Evolutionary conservation across 257 asterid genomes (phyloP).

Genomic region (Coffea canephora): DNA sequence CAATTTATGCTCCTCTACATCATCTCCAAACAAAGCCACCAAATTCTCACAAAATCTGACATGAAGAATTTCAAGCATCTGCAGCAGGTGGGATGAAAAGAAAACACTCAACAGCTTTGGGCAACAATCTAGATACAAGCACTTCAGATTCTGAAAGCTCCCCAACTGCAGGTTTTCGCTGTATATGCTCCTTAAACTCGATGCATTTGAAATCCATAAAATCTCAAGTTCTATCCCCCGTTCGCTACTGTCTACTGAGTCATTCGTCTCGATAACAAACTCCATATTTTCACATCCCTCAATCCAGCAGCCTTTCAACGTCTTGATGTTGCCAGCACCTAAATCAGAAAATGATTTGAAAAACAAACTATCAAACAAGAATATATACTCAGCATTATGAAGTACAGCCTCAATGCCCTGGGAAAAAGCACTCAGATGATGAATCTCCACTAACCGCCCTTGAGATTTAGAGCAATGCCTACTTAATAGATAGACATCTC

Average conservation of each 20-base stretch:
- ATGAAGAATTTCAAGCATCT: slow-evolving; percentile 2
- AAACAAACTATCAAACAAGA: too few species aligned
- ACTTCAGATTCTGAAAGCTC: not conserved
- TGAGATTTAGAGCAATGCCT: not conserved
- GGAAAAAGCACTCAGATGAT: too few species aligned
- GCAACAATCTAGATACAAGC: slow-evolving; percentile 11
- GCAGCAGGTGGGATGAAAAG: slow-evolving; percentile 5
- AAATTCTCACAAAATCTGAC: slow-evolving; percentile 8
- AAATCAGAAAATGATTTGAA: too few species aligned
- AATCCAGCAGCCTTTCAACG: too few species aligned
- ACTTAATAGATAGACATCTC: not conserved
- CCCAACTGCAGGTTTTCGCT: not conserved
- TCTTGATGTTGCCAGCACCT: too few species aligned
- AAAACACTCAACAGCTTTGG: not conserved
- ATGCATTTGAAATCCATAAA: not conserved
- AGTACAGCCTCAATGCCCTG: too few species aligned
- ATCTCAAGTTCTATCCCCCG: too few species aligned
- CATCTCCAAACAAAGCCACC: not conserved
- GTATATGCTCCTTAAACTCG: not conserved
- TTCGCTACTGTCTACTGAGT: too few species aligned
- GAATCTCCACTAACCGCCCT: too few species aligned
- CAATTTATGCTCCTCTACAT: not conserved
- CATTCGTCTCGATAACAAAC: too few species aligned
- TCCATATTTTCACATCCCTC: too few species aligned
- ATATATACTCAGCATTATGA: too few species aligned